phyloP scores from a whole-genome alignment of 345 rosid genomes.

The Arabidopsis suecica region DNA sequence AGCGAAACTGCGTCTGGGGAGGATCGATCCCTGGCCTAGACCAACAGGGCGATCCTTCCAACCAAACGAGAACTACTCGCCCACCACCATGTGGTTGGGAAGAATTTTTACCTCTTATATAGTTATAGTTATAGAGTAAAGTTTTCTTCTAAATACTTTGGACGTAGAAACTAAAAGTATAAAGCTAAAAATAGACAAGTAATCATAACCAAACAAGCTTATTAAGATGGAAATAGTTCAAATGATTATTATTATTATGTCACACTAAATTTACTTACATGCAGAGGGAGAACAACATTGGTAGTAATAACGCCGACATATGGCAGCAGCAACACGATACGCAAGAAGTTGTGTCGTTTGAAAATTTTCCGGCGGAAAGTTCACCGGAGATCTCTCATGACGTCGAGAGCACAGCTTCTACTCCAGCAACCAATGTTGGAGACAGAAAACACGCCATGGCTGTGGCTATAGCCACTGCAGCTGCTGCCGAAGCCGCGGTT shows the following conservation, averaged over 20 bases:
- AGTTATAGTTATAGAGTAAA: too few species aligned
- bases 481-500: slow-evolving; percentile 92
- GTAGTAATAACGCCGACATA: slow-evolving; percentile 29
- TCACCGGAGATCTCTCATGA: slow-evolving; percentile 81
- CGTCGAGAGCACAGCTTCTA: slow-evolving; percentile 58
- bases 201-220: slow-evolving; percentile 6
- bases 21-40: too few species aligned
- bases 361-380: slow-evolving; percentile 82
- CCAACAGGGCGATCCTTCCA: too few species aligned
- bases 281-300: slow-evolving; percentile 36
- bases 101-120: too few species aligned
- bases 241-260: not conserved
- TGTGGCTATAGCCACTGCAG: slow-evolving; percentile 92
- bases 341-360: slow-evolving; percentile 81
- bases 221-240: slow-evolving; percentile 15
- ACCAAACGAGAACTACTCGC: too few species aligned
- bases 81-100: too few species aligned
- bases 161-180: not conserved
- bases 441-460: slow-evolving; percentile 83
- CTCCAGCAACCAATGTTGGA: slow-evolving; percentile 50
- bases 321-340: slow-evolving; percentile 68
- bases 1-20: too few species aligned
- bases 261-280: slow-evolving; percentile 9
- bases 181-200: not conserved
- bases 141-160: not conserved